Base-by-base conservation (phyloP, 139 green algal genomes). In the Micromonas pusilla region DNA sequence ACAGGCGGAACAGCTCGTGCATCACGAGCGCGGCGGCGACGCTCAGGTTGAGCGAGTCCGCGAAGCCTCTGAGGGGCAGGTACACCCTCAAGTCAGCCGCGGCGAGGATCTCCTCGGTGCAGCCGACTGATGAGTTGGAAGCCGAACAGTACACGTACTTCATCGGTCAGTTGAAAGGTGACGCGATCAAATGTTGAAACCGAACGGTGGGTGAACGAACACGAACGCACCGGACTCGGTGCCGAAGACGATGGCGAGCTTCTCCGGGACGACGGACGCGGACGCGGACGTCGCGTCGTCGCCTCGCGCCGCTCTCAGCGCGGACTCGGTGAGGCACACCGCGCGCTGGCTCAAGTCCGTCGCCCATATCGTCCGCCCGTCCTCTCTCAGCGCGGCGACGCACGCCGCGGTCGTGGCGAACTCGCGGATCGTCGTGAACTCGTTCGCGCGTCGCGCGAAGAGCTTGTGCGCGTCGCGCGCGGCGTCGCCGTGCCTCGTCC, bases 311-410 rank as follows among this genome's bases (percentile, higher is more conserved):
- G 9, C 45, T 16, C 45, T 9, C 9, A 57, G 45, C 45, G 45
- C 45, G 45, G 9, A 9, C 9, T 57, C 9, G 45, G 45, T 57
- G 9, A 57, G 9, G 45, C 45, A 57, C 9, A 57, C 16, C 45
- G 45, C 45, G 9, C 16, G 5, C 20, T 75, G 67, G 25, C 19
- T 19, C 67, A 75, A 20, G 33, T 75, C 67, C 67, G 67, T 54
- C 13, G 34, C 67, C 72, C 72, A 79, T 32, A 79, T 79, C 60
- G 16, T 13, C 9, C 23, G 23, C 6, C 72, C 72, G 31, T 32
- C 72, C n/a, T 74, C 72, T 76, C 57, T 65, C 53, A 79, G 72
- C 6, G 72, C 72, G 6, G 13, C 28, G n/a, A 79, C 64, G 72
- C 72, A 79, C 31, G 63, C 72, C 13, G 6, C 6, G 6, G 72